These are phyloP conservation scores for Nakaseomyces delphensis DNA, from an alignment of 1,139 yeast genomes.

Conservation along the genomic window DNA sequence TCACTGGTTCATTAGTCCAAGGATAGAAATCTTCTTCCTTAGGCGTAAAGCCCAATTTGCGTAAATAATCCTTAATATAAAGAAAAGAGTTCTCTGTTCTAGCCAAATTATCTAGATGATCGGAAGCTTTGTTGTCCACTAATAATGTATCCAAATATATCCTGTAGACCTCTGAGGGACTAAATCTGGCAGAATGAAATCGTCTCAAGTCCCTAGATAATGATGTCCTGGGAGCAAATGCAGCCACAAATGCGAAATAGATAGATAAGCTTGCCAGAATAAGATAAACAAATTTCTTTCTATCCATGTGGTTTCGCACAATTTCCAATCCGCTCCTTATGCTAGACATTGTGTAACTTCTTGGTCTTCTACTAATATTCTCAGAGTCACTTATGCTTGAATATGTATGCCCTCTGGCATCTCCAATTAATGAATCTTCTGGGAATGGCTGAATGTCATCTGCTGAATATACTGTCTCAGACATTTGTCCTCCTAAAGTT, in stretches of 20 bases:
- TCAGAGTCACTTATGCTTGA: not conserved
- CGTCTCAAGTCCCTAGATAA: slow-evolving; percentile 74
- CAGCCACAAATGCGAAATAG: slow-evolving; percentile 48
- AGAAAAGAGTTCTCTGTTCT: not conserved
- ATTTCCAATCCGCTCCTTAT: slow-evolving; percentile 32
- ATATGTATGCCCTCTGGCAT: not conserved
- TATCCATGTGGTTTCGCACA: slow-evolving; percentile 45
- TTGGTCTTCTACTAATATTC: not conserved
- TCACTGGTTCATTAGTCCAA: slow-evolving; percentile 45
- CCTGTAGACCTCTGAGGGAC: slow-evolving; percentile 57
- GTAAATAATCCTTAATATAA: slow-evolving; percentile 28
- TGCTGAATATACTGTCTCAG: not conserved
- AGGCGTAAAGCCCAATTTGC: slow-evolving; percentile 42
- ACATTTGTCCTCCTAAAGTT: too few relatives aligned
- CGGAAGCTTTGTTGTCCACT: slow-evolving; percentile 37
- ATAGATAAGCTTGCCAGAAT: slow-evolving; percentile 21
- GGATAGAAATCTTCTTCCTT: slow-evolving; percentile 49
- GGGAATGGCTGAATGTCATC: slow-evolving; percentile 4
- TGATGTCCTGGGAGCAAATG: slow-evolving; percentile 82
- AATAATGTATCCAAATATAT: slow-evolving; percentile 34
- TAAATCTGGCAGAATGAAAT: slow-evolving; percentile 54
- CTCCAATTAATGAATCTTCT: not conserved
- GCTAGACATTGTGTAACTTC: slow-evolving; percentile 26
- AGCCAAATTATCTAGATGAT: slow-evolving; percentile 36
- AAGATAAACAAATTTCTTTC: slow-evolving; percentile 46